phyloP scores from a whole-genome alignment of 192 early-diverging fungal species.

The Umbelopsis vinacea region DNA sequence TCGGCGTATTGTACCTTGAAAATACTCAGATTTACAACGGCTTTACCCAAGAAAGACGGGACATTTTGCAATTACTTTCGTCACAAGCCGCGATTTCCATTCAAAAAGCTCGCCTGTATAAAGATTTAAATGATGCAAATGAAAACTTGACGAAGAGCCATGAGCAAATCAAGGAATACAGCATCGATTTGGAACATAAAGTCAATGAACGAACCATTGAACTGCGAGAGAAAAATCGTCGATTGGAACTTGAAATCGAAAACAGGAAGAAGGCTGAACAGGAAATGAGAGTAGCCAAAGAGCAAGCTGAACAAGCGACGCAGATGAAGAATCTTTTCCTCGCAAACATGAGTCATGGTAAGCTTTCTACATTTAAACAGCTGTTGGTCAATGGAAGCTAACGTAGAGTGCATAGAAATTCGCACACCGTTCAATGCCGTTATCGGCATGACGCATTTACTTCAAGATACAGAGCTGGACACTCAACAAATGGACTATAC shows the following conservation, averaged over 20 bases:
- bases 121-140: conserved; percentile 26
- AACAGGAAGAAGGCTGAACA: conserved; percentile 24
- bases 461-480: conserved; percentile 72
- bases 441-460: conserved; percentile 67
- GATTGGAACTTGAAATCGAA: conserved; percentile 15
- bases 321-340: conserved; percentile 63
- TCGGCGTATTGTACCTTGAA: conserved; percentile 28
- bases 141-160: conserved; percentile 21
- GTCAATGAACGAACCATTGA: conserved; percentile 25
- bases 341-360: conserved; percentile 78
- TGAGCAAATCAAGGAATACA: conserved; percentile 32
- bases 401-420: conserved; percentile 36
- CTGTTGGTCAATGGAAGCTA: no score
- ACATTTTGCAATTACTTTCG: conserved; percentile 25
- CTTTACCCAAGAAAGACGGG: conserved; percentile 27
- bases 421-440: conserved; percentile 83
- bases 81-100: conserved; percentile 32
- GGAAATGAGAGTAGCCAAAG: conserved; percentile 47
- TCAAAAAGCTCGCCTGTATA: conserved; percentile 26
- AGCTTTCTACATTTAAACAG: background rate
- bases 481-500: conserved; percentile 68
- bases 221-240: conserved; percentile 22
- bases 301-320: conserved; percentile 53
- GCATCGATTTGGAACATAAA: conserved; percentile 24
- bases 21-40: conserved; percentile 27